Conservation (phyloP, 306 rosid species). For the Sesbania bispinosa region DNA sequence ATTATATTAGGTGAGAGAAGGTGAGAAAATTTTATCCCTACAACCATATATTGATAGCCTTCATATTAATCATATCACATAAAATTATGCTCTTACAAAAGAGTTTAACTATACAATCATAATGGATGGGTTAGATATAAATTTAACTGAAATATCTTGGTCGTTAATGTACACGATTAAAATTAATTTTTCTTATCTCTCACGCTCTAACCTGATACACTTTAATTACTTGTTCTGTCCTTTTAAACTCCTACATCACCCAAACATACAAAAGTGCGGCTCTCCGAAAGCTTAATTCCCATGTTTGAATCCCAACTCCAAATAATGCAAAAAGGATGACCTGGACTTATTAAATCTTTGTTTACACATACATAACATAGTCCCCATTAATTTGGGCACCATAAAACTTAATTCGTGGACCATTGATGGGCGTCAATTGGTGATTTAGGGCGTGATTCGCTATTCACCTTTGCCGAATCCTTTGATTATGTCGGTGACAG, state of each 20-base stretch:
- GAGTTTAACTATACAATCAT: too few relatives aligned
- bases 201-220: too few relatives aligned
- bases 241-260: neutral
- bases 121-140: too few relatives aligned
- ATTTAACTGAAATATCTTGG: too few relatives aligned
- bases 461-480: neutral
- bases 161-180: too few relatives aligned
- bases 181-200: too few relatives aligned
- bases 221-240: too few relatives aligned
- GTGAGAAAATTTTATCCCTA: too few relatives aligned
- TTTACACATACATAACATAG: neutral
- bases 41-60: too few relatives aligned
- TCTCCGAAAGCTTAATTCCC: neutral
- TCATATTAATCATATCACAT: too few relatives aligned
- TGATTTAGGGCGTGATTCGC: neutral
- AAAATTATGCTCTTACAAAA: too few relatives aligned
- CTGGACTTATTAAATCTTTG: neutral
- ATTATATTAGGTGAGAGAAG: too few relatives aligned
- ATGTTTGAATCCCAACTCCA: neutral
- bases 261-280: neutral
- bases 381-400: neutral
- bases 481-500: neutral
- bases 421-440: neutral
- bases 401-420: neutral
- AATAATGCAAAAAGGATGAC: neutral